Conservation (phyloP, 2,329 filamentous ascomycete genomes). For the Cryphonectria naterciae region DNA sequence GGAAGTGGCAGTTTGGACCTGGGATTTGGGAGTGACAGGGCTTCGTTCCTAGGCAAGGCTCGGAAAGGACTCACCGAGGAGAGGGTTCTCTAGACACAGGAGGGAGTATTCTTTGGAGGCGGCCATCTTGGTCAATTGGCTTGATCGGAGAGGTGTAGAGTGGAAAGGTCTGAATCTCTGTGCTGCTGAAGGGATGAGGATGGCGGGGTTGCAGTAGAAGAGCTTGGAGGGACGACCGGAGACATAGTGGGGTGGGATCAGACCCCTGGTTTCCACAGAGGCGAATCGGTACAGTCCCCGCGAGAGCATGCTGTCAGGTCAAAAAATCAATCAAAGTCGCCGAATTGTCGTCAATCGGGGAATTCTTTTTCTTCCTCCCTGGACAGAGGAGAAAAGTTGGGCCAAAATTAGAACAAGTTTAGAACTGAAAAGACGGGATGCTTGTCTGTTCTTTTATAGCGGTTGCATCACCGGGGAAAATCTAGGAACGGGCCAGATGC, state of each 20-base stretch:
- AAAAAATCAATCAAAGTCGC: conserved; percentile 20
- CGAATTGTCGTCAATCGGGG: conserved; percentile 14
- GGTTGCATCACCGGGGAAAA: neutral
- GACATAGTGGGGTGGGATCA: conserved; percentile 28
- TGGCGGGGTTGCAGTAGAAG: conserved; percentile 36
- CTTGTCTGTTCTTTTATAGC: conserved; percentile 13
- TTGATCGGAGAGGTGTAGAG: conserved; percentile 29
- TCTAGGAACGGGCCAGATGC: conserved; percentile 4
- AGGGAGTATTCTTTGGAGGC: conserved; percentile 80
- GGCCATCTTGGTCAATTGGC: conserved; percentile 62
- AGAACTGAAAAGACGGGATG: neutral
- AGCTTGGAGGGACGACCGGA: conserved; percentile 26
- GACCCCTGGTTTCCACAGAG: conserved; percentile 24
- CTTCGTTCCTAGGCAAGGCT: conserved; percentile 18
- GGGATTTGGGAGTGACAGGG: conserved; percentile 22
- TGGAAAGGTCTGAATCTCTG: conserved; percentile 29
- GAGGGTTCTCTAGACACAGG: conserved; percentile 94
- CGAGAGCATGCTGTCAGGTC: conserved; percentile 16
- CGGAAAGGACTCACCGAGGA: conserved; percentile 72
- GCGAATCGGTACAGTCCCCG: conserved; percentile 25
- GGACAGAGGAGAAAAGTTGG: neutral
- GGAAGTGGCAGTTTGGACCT: neutral
- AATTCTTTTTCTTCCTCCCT: neutral
- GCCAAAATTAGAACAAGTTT: neutral
- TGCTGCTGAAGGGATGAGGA: conserved; percentile 34